These are phyloP conservation scores for Phytopythium chamaehyphon DNA, from an alignment of 352 stramenopile species.

Conservation along the genomic window DNA sequence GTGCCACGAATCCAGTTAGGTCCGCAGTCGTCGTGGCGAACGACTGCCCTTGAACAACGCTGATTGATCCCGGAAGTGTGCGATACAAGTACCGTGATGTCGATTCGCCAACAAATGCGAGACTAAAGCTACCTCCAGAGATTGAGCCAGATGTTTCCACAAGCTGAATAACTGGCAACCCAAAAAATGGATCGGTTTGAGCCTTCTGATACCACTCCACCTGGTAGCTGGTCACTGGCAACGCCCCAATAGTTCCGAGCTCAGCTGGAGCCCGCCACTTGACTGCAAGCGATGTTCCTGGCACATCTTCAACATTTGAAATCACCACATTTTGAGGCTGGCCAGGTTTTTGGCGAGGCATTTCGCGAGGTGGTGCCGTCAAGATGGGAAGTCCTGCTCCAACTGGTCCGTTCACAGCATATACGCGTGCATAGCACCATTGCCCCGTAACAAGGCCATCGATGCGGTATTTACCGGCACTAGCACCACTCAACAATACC, in stretches of 20 bases:
- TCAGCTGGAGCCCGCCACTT: conserved; percentile 41
- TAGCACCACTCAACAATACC: conserved; percentile 16
- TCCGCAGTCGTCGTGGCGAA: conserved; percentile 85
- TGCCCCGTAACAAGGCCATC: conserved; percentile 35
- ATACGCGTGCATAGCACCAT: conserved; percentile 69
- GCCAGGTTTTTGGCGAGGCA: conserved; percentile 58
- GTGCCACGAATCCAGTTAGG: conserved; percentile 79
- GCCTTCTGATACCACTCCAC: conserved; percentile 77
- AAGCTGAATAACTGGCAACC: conserved; percentile 39
- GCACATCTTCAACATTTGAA: conserved; percentile 28
- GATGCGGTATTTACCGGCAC: conserved; percentile 40
- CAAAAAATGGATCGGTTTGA: conserved; percentile 52
- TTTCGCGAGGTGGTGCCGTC: conserved; percentile 49
- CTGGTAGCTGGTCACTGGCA: conserved; percentile 31
- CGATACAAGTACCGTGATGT: conserved; percentile 25
- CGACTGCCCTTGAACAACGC: conserved; percentile 41
- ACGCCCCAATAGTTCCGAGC: neutral
- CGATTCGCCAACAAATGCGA: conserved; percentile 47
- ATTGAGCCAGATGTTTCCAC: conserved; percentile 50
- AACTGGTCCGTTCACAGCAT: conserved; percentile 56
- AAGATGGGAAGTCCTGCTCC: conserved; percentile 34
- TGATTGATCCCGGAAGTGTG: conserved; percentile 45
- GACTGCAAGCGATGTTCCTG: conserved; percentile 48
- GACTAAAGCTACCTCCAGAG: conserved; percentile 49
- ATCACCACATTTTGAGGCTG: conserved; percentile 26